Percentiles rank a stretch among this genome's conserved stretches.
These are phyloP conservation scores for Fraxinus greggii DNA, from an alignment of 305 asterid genomes.

Conservation along the genomic window DNA sequence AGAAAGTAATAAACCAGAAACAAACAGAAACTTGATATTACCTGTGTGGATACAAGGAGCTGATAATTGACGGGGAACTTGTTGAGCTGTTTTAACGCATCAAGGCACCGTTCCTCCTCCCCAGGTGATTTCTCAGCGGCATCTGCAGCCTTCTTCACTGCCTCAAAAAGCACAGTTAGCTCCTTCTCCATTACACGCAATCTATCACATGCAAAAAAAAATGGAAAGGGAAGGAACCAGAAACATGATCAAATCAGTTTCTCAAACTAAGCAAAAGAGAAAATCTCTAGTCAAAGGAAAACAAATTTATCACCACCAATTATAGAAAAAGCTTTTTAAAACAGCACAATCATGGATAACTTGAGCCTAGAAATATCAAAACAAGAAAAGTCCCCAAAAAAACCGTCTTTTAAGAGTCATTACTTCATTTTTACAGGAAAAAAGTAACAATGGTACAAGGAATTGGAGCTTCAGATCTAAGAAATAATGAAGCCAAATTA, in stretches of 20 bases:
- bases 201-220: slow-evolving; percentile 22
- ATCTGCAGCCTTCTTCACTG: slow-evolving; percentile 79
- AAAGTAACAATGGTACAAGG: not conserved
- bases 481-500: not conserved
- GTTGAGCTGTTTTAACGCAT: slow-evolving; percentile 63
- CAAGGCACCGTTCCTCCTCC: slow-evolving; percentile 79
- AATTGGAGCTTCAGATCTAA: not conserved
- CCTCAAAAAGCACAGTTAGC: slow-evolving; percentile 67
- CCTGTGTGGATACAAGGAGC: slow-evolving; percentile 89
- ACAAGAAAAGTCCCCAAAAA: not conserved
- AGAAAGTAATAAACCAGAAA: slow-evolving; percentile 1
- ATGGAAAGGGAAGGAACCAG: not conserved
- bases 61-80: slow-evolving; percentile 81
- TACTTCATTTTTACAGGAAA: not conserved
- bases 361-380: not conserved
- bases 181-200: slow-evolving; percentile 73
- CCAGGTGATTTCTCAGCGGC: slow-evolving; percentile 53
- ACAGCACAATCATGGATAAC: not conserved
- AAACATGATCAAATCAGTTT: not conserved
- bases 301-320: not conserved
- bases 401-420: not conserved
- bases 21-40: slow-evolving; percentile 18
- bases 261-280: not conserved
- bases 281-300: not conserved
- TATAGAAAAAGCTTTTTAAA: not conserved